Percentiles rank a stretch among this genome's conserved stretches.
Evolutionary conservation across 2,329 filamentous ascomycete genomes (phyloP).

Genomic region (Thelonectria rubi): DNA sequence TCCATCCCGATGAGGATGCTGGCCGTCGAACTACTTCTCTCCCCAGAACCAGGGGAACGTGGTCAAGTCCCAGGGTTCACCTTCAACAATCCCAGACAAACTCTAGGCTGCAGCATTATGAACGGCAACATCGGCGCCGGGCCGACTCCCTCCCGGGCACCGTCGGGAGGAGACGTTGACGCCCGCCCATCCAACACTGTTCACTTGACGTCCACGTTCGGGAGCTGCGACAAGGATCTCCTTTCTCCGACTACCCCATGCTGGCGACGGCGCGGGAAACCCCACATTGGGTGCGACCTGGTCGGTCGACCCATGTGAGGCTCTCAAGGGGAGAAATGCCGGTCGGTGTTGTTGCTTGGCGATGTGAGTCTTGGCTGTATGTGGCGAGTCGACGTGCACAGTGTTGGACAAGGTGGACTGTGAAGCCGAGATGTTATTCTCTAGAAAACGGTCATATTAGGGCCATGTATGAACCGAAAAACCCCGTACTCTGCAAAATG

Average conservation of each 20-base stretch:
- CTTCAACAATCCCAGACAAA: background rate
- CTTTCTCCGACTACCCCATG: conserved; percentile 9
- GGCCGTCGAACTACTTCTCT: background rate
- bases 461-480: background rate
- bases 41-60: background rate
- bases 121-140: background rate
- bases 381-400: background rate
- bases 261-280: background rate
- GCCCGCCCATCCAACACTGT: background rate
- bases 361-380: background rate
- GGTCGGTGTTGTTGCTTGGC: background rate
- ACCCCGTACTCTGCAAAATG: background rate
- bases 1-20: background rate
- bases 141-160: background rate
- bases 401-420: background rate
- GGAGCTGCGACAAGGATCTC: background rate
- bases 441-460: background rate
- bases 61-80: background rate
- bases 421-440: background rate
- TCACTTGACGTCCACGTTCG: background rate
- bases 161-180: background rate
- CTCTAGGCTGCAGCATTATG: conserved; percentile 4
- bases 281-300: conserved; percentile 7
- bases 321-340: conserved; percentile 3
- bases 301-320: conserved; percentile 10